Evolutionary conservation across 768 basidiomycete species (phyloP), one percentile per base, ranked within the genome.

Genomic region (Mycena venus): DNA sequence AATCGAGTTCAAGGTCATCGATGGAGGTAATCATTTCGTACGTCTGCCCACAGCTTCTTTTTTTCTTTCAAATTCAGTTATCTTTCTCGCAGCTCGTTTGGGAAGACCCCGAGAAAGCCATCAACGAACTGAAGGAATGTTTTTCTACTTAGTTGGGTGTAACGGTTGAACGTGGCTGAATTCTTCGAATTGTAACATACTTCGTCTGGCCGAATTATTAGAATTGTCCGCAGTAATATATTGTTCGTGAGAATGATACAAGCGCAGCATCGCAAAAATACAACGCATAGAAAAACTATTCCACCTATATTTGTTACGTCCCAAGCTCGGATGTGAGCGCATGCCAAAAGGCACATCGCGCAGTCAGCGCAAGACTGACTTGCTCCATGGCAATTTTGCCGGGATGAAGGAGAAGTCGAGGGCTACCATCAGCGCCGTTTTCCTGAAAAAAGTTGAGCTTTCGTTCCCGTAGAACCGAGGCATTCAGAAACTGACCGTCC

Each of bases 281-380:
- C 17, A 55, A 31, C 19, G 32, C 29, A 31, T 34, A 58, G 21
- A 34, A n/a, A 34, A 31, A n/a, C 38, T 36, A 66, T 32, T 44
- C 7, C 36, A 31, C 23, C 12, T 44, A 17, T 58, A 11, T n/a
- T 42, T 34, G 14, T 69, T 44, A 76, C 47, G 42, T 73, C 2
- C 31, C 25, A n/a, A 76, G 23, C 36, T 76, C 72, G 31, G 68
- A 60, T 36, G 72, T 64, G 17, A 83, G 73, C 4, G 75, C 73
- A 61, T 82, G 82, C 84, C 84, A 85, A 73, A 84, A 84, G 6
- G 74, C 73, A 72, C 83, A 85, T 7, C 80, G 79, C 11, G 44
- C 73, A 21, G 59, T 72, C 47, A 83, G 66, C 3, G 62, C 66
- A 15, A 69, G 47, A 5, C 68, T 70, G 15, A 83, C 59, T 2